These are phyloP conservation scores for Lumnitzera littorea DNA, from an alignment of 345 rosid genomes.

Conservation along the genomic window DNA sequence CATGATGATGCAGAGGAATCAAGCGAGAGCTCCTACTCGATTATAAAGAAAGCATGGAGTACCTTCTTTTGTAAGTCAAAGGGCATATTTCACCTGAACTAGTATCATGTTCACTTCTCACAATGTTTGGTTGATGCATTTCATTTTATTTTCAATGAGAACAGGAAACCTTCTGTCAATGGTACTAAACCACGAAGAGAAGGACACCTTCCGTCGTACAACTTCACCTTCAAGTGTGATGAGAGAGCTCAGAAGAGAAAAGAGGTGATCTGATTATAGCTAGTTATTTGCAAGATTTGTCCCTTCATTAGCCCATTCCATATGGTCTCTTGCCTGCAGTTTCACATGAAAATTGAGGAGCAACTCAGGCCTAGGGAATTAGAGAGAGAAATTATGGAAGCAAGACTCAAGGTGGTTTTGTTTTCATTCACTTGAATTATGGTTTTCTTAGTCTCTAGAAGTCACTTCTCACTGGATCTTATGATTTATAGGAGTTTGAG, in stretches of 20 bases:
- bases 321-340: slow-evolving; percentile 11
- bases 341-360: slow-evolving; percentile 29
- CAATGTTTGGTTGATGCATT: no score
- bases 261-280: slow-evolving; percentile 17
- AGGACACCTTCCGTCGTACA: slow-evolving; percentile 29
- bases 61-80: no score
- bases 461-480: neutral
- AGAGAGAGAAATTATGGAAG: slow-evolving; percentile 25
- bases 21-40: no score
- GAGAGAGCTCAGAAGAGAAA: slow-evolving; percentile 40
- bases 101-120: no score
- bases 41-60: no score
- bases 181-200: slow-evolving; percentile 1
- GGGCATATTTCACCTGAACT: no score
- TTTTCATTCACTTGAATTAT: slow-evolving; percentile 2
- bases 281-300: neutral
- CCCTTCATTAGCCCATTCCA: no score
- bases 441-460: neutral
- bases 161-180: no score
- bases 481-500: slow-evolving; percentile 22
- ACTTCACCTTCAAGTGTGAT: slow-evolving; percentile 31
- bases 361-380: slow-evolving; percentile 25
- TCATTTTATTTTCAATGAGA: no score
- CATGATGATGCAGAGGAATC: no score
- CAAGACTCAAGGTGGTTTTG: slow-evolving; percentile 28